Conservation (phyloP, 352 stramenopile genomes). For the Globisporangium middletonii region DNA sequence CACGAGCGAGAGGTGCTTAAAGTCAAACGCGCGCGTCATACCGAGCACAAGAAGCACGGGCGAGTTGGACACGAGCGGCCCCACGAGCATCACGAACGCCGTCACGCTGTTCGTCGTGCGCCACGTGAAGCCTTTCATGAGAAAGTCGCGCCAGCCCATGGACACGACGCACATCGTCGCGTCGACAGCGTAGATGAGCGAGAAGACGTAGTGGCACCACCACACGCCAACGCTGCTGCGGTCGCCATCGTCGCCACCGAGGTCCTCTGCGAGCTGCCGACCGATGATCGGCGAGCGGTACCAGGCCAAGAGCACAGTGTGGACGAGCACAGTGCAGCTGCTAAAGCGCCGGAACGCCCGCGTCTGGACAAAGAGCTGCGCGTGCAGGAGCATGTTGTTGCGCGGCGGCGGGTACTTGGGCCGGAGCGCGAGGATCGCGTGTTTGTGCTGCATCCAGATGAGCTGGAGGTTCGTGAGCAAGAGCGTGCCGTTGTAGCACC, state of each 20-base stretch:
- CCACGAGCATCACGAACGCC: slow-evolving; percentile 73
- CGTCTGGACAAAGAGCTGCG: slow-evolving; percentile 63
- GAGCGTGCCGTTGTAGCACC: slow-evolving; percentile 75
- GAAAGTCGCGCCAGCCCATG: slow-evolving; percentile 72
- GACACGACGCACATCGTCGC: slow-evolving; percentile 61
- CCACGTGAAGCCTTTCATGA: slow-evolving; percentile 84
- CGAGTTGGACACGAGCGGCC: slow-evolving; percentile 50
- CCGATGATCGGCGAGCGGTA: slow-evolving; percentile 62
- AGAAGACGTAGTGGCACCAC: slow-evolving; percentile 78
- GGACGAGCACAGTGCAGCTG: slow-evolving; percentile 53
- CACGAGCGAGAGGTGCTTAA: slow-evolving; percentile 76
- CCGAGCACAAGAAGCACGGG: slow-evolving; percentile 66
- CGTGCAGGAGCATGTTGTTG: slow-evolving; percentile 50
- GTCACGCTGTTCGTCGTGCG: slow-evolving; percentile 67
- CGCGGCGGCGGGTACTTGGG: slow-evolving; percentile 69
- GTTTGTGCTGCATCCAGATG: slow-evolving; percentile 73
- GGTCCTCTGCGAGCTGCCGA: slow-evolving; percentile 22
- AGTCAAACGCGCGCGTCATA: slow-evolving; percentile 76
- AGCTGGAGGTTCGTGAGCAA: slow-evolving; percentile 72
- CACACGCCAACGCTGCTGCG: slow-evolving; percentile 33
- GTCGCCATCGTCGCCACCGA: slow-evolving; percentile 19
- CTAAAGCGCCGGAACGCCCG: slow-evolving; percentile 58
- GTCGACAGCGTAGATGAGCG: slow-evolving; percentile 70
- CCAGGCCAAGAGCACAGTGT: slow-evolving; percentile 69
- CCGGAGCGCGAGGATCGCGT: slow-evolving; percentile 47